Percentiles rank a stretch among this genome's conserved stretches.
phyloP scores from a whole-genome alignment of 1,139 yeast species.

The Meyerozyma carpophila region DNA sequence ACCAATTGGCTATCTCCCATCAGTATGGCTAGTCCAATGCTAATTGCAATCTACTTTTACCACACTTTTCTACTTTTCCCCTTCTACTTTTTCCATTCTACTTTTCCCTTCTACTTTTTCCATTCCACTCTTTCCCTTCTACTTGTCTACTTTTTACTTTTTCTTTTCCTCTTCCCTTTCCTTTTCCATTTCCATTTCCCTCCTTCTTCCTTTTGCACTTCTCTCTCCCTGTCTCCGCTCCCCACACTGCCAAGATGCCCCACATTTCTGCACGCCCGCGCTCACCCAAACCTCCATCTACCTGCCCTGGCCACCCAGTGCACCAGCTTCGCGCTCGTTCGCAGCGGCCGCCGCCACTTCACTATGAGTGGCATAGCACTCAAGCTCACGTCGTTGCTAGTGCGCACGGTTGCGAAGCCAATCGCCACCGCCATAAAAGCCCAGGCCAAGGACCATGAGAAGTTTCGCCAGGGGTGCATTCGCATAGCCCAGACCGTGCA shows the following conservation, averaged over 20 bases:
- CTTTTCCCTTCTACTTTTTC: no score
- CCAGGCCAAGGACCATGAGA: slow-evolving; percentile 72
- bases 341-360: neutral
- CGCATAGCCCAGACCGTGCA: slow-evolving; percentile 71
- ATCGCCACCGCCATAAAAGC: slow-evolving; percentile 66
- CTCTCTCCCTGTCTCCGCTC: no score
- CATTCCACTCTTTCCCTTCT: no score
- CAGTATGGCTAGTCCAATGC: no score
- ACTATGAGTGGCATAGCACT: slow-evolving; percentile 57
- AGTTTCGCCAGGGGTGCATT: slow-evolving; percentile 60
- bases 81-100: no score
- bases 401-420: slow-evolving; percentile 79
- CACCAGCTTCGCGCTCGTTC: neutral
- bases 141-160: no score
- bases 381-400: slow-evolving; percentile 68
- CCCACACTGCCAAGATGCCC: neutral
- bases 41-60: no score
- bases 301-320: neutral
- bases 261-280: neutral
- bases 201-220: no score
- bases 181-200: no score
- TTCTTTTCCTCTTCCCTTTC: no score
- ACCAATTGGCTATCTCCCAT: no score
- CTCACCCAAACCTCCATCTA: neutral
- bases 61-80: no score